Evolutionary conservation across 1,139 yeast species (phyloP), one percentile per base, ranked within the genome.

Genomic region (Lodderomyces jiufengensis): DNA sequence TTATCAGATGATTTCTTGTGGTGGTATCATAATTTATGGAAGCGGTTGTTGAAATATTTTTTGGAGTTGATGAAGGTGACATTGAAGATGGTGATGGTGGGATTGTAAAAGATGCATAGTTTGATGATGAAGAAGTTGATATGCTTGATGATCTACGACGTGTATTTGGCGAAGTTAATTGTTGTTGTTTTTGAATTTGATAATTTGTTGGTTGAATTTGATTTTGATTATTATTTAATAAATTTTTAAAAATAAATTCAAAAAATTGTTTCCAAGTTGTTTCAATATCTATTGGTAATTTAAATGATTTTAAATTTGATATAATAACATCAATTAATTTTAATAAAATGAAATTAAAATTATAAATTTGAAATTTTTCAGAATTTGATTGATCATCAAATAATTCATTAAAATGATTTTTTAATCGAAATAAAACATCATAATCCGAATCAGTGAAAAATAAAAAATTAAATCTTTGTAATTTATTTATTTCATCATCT

Each of bases 391-490:
- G 20, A 18, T 18, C 20, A 18, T 5, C 11, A 27, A 26, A 49
- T 32, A 46, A 36, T 23, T 47, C 47, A 13, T 44, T 43, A 39
- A 59, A 61, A 7, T 50, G 46, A 9, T 44, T 40, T 36, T 54
- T 45, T 62, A 62, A 50, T 28, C 45, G 39, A 29, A 46, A 47
- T 33, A 62, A 48, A 45, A 52, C 51, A 24, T 56, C 60, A 35
- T 53, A 53, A 37, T 54, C 50, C 9, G 43, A 42, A 32, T 61
- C 63, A 23, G 48, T 47, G 33, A 59, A 56, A 45, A 62, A 59
- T 27, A 50, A 48, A 39, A 54, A 61, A 13, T 39, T 38, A 33
- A 48, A 50, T 16, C 45, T 46, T 29, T 43, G 42, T 21, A 59
- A 45, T 31, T 44, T 46, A 25, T 48, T 44, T 14, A 40, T 39